phyloP scores from a whole-genome alignment of 176 grass and related monocot species.

The Ampelocalamus luodianensis region DNA sequence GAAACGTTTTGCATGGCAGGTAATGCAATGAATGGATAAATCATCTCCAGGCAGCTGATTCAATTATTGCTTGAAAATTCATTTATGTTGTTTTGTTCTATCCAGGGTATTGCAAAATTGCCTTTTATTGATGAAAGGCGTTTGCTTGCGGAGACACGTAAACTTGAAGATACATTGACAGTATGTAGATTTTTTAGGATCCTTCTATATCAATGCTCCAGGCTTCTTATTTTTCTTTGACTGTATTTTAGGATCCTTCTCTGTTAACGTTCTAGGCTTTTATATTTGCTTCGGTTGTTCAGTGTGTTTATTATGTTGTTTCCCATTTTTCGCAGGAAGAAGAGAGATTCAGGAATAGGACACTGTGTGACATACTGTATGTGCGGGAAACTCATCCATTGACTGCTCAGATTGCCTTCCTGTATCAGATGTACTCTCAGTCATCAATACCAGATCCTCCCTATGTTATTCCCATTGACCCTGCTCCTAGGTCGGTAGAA shows the following conservation, averaged over 20 bases:
- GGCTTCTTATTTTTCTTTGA: slow-evolving; percentile 25
- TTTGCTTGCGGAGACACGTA: slow-evolving; percentile 75
- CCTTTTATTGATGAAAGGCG: slow-evolving; percentile 90
- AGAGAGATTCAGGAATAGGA: slow-evolving; percentile 89
- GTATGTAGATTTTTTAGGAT: slow-evolving; percentile 57
- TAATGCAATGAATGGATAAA: slow-evolving; percentile 40
- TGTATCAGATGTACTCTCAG: slow-evolving; percentile 69
- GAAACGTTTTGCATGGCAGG: slow-evolving; percentile 99
- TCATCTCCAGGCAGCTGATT: slow-evolving; percentile 5
- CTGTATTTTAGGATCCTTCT: slow-evolving; percentile 42
- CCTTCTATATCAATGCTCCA: slow-evolving; percentile 27
- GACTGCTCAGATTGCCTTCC: slow-evolving; percentile 60
- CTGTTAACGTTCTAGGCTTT: not conserved
- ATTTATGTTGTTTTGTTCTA: slow-evolving; percentile 43
- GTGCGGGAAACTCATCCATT: slow-evolving; percentile 77
- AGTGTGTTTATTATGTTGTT: slow-evolving; percentile 12
- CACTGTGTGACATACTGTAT: slow-evolving; percentile 86
- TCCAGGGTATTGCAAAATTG: slow-evolving; percentile 93
- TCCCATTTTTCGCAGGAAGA: slow-evolving; percentile 64
- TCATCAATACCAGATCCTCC: slow-evolving; percentile 52
- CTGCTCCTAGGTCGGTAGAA: slow-evolving; percentile 71
- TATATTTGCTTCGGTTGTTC: not conserved
- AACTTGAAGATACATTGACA: slow-evolving; percentile 83
- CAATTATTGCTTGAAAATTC: slow-evolving; percentile 27
- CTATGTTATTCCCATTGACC: slow-evolving; percentile 68